Evolutionary conservation across 2,329 filamentous ascomycete species (phyloP), one percentile per base, ranked within the genome.

Genomic region (Aspergillus flavus): DNA sequence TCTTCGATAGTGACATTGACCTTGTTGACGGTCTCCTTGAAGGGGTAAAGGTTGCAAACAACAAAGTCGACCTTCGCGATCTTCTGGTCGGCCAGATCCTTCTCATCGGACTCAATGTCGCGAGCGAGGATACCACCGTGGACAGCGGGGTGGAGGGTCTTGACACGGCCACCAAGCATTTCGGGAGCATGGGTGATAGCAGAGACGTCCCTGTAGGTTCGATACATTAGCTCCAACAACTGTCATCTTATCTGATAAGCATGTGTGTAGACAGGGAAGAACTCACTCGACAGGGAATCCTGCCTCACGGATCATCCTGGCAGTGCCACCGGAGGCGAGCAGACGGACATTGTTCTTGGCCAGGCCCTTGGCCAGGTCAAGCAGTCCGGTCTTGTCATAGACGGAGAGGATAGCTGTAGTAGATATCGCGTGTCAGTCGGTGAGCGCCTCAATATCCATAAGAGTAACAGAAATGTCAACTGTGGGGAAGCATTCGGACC

Each of bases 21-120:
- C 86, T 97, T 96, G 73, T 93, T 91, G 72, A 99, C 89, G 36
- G 95, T 99, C 78, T 98, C 94, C 84, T 97, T 97, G 89, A 99
- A 99, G 14, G 95, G 95, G 81, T 99, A 98, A 61, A 99, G 87
- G 83, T 99, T 99, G 90, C 95, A 98, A 77, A 99, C 91, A 72
- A 97, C 93, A 73, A 90, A 96, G 86, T 96, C 93, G 64, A 97
- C 93, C 83, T 96, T 96, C 83, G 91, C 87, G 78, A 97, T 97
- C 81, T 93, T 95, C 82, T 96, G 93, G 79, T 95, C 91, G 58
- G 92, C 93, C 57, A 99, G 89, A 76, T 99, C 95, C 81, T 97
- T 96, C 82, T 98, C 93, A 81, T 99, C 95, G 16, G 94, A 94
- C 70, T 91, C 93, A 70, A 98, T 90, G 80, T 98, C 89, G 69